These are phyloP conservation scores for Magnolia sinica DNA, from an alignment of 164 flowering plant species.

Conservation along the genomic window DNA sequence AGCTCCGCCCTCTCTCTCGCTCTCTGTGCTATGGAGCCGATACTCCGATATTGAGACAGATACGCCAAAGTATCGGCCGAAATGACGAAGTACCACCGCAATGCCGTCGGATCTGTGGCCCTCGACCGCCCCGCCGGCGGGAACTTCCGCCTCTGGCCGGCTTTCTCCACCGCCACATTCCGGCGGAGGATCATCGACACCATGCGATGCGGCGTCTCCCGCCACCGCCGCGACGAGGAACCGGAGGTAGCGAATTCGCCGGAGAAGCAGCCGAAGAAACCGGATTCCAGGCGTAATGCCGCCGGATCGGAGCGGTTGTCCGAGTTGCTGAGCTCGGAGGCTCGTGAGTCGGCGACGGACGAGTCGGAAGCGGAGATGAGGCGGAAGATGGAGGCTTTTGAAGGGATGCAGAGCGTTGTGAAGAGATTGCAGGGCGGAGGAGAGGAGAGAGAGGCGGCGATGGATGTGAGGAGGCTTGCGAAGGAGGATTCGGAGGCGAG, in stretches of 20 bases:
- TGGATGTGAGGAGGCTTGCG: constrained; percentile 56
- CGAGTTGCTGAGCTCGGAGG: constrained; percentile 54
- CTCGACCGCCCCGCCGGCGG: constrained; percentile 31
- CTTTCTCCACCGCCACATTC: constrained; percentile 33
- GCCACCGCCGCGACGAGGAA: constrained; percentile 19
- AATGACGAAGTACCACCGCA: constrained; percentile 50
- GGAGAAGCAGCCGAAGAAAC: constrained; percentile 7
- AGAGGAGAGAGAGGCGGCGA: constrained; percentile 30
- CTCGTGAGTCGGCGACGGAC: constrained; percentile 17
- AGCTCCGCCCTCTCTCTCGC: background rate
- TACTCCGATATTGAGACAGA: background rate
- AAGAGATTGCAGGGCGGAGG: constrained; percentile 36
- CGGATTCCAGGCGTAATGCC: background rate
- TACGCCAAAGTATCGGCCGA: background rate
- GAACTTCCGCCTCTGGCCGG: constrained; percentile 22
- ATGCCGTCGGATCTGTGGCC: constrained; percentile 50
- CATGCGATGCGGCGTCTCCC: constrained; percentile 30
- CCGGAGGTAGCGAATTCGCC: constrained; percentile 2
- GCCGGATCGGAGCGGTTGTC: constrained; percentile 59
- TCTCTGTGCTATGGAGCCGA: constrained; percentile 30
- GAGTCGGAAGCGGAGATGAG: constrained; percentile 36
- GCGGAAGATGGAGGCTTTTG: constrained; percentile 56
- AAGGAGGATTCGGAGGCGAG: constrained; percentile 70
- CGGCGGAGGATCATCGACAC: constrained; percentile 32
- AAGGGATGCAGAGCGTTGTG: constrained; percentile 50